Percentiles rank a stretch among this genome's conserved stretches.
Conservation (phyloP, 2,329 filamentous ascomycete genomes). For the Aspergillus luchuensis region DNA sequence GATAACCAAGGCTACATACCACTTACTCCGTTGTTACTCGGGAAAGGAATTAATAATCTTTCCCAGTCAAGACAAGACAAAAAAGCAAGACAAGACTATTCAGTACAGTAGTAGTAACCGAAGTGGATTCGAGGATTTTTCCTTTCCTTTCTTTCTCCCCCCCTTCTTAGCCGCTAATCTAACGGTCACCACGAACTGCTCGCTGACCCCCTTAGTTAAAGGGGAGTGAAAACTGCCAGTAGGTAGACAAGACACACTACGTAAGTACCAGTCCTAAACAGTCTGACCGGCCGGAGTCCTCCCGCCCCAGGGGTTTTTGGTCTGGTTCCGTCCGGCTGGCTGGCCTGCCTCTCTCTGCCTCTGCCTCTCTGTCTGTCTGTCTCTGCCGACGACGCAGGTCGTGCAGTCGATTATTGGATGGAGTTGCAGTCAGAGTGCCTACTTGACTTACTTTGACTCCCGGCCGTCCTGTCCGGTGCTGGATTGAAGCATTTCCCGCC, state of each 20-base stretch:
- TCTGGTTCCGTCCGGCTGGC: background rate
- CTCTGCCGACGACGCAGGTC: background rate
- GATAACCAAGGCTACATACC: no score
- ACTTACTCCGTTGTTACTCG: no score
- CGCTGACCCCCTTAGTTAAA: background rate
- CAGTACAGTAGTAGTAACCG: background rate
- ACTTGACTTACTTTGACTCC: no score
- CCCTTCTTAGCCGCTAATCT: background rate
- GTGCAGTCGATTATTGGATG: conserved; percentile 11
- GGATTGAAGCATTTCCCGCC: background rate
- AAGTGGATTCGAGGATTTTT: conserved; percentile 7
- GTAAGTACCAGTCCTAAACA: background rate
- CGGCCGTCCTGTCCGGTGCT: background rate
- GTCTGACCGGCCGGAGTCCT: conserved; percentile 1
- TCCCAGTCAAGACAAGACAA: no score
- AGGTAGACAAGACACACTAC: background rate
- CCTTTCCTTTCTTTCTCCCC: background rate
- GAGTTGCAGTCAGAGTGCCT: conserved; percentile 4
- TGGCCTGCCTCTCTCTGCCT: background rate
- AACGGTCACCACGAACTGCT: background rate
- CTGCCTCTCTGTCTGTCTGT: background rate
- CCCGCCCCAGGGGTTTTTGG: background rate
- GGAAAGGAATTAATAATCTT: no score
- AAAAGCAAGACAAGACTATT: background rate
- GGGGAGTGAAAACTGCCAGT: background rate